Evolutionary conservation across 305 asterid genomes (phyloP).

Genomic region (Fraxinus nigra): DNA sequence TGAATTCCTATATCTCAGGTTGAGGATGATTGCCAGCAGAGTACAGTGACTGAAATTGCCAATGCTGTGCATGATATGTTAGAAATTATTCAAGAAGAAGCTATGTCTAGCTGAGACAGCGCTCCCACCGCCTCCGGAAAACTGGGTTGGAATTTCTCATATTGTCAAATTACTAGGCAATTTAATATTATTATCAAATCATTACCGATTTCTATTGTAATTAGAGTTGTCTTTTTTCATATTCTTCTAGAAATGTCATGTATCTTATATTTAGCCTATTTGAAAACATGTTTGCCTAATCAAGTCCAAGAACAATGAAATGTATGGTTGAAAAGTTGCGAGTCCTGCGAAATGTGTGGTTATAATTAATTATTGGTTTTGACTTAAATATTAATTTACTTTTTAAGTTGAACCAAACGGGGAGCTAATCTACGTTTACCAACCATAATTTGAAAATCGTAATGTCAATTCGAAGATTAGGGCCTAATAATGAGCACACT

Average conservation of each 20-base stretch:
- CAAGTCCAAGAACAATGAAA: background rate
- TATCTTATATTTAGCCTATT: conserved; percentile 6
- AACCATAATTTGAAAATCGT: conserved; percentile 8
- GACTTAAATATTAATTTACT: background rate
- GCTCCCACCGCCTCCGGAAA: background rate
- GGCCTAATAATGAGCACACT: conserved; percentile 8
- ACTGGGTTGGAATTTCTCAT: background rate
- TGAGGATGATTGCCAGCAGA: conserved; percentile 57
- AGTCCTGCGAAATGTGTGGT: background rate
- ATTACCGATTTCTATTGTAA: conserved; percentile 11
- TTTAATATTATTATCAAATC: conserved; percentile 27
- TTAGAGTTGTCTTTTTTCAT: background rate
- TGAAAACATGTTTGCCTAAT: conserved; percentile 20
- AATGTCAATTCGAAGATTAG: conserved; percentile 5
- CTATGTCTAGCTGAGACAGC: conserved; percentile 28
- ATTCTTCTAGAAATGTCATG: conserved; percentile 17
- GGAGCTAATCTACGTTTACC: background rate
- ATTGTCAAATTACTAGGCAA: conserved; percentile 2
- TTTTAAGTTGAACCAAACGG: no score
- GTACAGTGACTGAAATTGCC: conserved; percentile 62
- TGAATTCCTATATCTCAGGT: conserved; percentile 34
- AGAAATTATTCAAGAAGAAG: conserved; percentile 55
- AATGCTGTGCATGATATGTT: conserved; percentile 59
- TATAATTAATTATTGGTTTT: background rate
- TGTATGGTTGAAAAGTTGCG: background rate